Conservation (phyloP, 805 yeast genomes). For the Limtongia smithiae region DNA sequence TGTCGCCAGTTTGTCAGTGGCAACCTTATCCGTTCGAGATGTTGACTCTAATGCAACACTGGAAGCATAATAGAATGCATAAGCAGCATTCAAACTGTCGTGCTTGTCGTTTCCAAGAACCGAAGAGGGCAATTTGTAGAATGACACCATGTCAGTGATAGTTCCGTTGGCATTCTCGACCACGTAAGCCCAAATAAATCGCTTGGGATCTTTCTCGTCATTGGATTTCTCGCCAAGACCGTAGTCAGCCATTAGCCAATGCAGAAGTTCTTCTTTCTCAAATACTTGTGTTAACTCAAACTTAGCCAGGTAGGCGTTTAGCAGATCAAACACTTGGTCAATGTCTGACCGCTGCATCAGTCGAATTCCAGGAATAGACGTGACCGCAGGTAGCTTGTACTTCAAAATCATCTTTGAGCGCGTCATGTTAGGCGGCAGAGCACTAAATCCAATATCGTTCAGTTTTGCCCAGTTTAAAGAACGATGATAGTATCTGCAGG, state of each 20-base stretch:
- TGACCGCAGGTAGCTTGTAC: constrained; percentile 52
- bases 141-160: constrained; percentile 86
- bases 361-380: constrained; percentile 55
- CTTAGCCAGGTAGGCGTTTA: constrained; percentile 58
- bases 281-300: constrained; percentile 74
- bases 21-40: constrained; percentile 40
- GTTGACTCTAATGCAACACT: constrained; percentile 48
- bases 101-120: constrained; percentile 61
- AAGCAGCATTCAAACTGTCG: constrained; percentile 75
- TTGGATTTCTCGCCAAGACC: constrained; percentile 33
- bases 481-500: constrained; percentile 88
- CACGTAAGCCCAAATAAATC: constrained; percentile 73
- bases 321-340: constrained; percentile 57
- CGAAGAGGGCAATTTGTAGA: constrained; percentile 82
- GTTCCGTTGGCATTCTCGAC: constrained; percentile 55
- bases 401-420: constrained; percentile 61
- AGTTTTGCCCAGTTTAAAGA: constrained; percentile 90
- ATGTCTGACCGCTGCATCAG: constrained; percentile 57
- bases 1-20: constrained; percentile 46
- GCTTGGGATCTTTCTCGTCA: constrained; percentile 38
- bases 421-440: constrained; percentile 68
- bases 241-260: constrained; percentile 60
- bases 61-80: constrained; percentile 84
- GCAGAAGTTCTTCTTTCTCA: constrained; percentile 62
- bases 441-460: constrained; percentile 84